Base-by-base conservation (phyloP, 768 basidiomycete species). In the Kwoniella botswanensis region DNA sequence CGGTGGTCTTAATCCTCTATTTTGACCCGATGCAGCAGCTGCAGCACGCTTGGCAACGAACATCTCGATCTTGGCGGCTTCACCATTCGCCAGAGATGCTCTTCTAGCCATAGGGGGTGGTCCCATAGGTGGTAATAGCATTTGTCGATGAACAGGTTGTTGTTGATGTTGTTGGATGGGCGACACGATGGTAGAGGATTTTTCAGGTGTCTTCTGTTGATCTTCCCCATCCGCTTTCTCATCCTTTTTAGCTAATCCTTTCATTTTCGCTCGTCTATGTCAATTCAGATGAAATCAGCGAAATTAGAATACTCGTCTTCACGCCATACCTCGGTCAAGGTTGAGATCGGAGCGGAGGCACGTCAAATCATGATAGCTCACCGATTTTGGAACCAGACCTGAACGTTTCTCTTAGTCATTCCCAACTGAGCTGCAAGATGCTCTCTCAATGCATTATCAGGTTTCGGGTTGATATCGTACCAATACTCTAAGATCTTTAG, bases 401-500 rank as follows among this genome's bases (percentile, higher is more conserved):
- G 95, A 2, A 98, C 92, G n/a, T 93, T 93, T 71, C 95, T 86
- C 22, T 93, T 89, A 11, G 92, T 92, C 95, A 98, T 98, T 72
- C 90, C 90, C 68, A 98, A 88, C 85, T 93, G 87, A 11, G 87
- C 85, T 0, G 94, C 91, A 64, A 98, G 88, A 73, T 88, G 87
- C 83, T 92, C 93, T 76, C 96, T 88, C 46, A 91, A 85, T 7
- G 87, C 69, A 56, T 83, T 83, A 83, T 94, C 94, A 17, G 96
- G 95, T 83, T 98, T 98, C 67, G 93, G 93, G 84, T 94, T 93
- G 75, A 88, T 86, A 77, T 88, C 89, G 84, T 96, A 98, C 76
- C 94, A 87, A 69, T 88, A 86, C 83, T 98, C 96, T 75, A 98
- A 89, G 74, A 93, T 88, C 84, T 90, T 90, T 80, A 97, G 90